phyloP scores from a whole-genome alignment of 2,329 filamentous ascomycete genomes.

The Aspergillus udagawae region DNA sequence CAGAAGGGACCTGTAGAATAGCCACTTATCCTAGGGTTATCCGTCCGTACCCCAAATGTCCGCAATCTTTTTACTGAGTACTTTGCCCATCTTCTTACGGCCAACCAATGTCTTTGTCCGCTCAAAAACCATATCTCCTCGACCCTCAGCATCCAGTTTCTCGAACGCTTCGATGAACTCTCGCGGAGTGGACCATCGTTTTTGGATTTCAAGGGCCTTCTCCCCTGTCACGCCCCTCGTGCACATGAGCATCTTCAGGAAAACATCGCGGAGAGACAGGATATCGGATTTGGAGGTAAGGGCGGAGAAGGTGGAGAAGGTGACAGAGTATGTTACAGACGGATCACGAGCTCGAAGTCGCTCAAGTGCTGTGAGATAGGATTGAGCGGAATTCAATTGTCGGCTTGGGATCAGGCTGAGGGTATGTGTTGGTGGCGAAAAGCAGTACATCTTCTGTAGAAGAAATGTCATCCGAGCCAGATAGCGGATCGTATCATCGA shows the following conservation, averaged over 20 bases:
- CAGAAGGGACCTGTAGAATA: background rate
- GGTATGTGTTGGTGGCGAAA: slow-evolving; percentile 19
- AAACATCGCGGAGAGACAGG: slow-evolving; percentile 70
- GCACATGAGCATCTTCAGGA: slow-evolving; percentile 83
- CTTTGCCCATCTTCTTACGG: slow-evolving; percentile 64
- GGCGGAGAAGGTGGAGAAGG: slow-evolving; percentile 66
- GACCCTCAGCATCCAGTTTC: slow-evolving; percentile 50
- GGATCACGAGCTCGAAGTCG: slow-evolving; percentile 53
- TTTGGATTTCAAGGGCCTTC: slow-evolving; percentile 75
- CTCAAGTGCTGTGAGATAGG: slow-evolving; percentile 62
- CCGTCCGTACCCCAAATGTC: slow-evolving; percentile 60
- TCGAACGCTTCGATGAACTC: slow-evolving; percentile 69
- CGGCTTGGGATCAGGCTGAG: slow-evolving; percentile 63
- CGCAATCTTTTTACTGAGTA: slow-evolving; percentile 64
- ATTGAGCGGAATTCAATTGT: slow-evolving; percentile 55
- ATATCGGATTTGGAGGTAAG: slow-evolving; percentile 71
- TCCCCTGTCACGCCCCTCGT: slow-evolving; percentile 70
- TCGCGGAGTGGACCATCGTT: slow-evolving; percentile 69
- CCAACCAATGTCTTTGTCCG: slow-evolving; percentile 58
- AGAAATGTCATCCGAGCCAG: slow-evolving; percentile 67
- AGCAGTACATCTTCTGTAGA: slow-evolving; percentile 59
- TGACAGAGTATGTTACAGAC: slow-evolving; percentile 55
- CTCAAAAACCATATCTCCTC: slow-evolving; percentile 57
- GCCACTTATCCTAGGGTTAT: background rate
- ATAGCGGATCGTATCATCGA: slow-evolving; percentile 76